Evolutionary conservation across 306 rosid species (phyloP).

Genomic region (Cucumis melo): DNA sequence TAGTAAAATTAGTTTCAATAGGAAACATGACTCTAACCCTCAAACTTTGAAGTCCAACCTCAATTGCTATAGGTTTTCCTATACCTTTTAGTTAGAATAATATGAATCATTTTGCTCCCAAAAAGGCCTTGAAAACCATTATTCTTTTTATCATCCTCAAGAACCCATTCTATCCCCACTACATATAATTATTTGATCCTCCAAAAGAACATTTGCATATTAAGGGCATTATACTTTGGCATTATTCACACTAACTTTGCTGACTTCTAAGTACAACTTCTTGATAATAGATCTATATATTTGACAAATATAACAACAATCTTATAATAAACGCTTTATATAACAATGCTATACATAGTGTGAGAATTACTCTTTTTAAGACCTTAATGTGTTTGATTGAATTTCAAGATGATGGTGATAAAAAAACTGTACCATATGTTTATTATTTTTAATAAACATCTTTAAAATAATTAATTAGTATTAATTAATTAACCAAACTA

Average conservation of each 20-base stretch:
- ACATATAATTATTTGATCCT: neutral
- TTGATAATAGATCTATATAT: neutral
- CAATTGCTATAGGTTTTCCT: neutral
- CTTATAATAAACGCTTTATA: too few relatives aligned
- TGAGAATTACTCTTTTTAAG: neutral
- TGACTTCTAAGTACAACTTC: neutral
- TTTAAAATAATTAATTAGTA: too few relatives aligned
- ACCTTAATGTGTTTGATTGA: too few relatives aligned
- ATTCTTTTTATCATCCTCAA: neutral
- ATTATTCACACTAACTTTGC: neutral
- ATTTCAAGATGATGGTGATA: too few relatives aligned
- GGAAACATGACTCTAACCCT: too few relatives aligned
- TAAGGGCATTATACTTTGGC: neutral
- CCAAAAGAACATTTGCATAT: neutral
- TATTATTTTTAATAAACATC: too few relatives aligned
- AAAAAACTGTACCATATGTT: too few relatives aligned
- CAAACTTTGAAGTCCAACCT: neutral
- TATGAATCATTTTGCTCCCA: neutral
- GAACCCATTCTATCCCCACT: neutral
- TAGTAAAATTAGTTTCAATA: too few relatives aligned
- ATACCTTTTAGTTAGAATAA: neutral
- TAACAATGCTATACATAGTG: too few relatives aligned
- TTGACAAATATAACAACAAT: too few relatives aligned
- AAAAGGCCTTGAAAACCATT: neutral
- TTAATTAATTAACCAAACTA: too few relatives aligned